Evolutionary conservation across 2,329 filamentous ascomycete genomes (phyloP).

Genomic region (Fusarium ambrosium): DNA sequence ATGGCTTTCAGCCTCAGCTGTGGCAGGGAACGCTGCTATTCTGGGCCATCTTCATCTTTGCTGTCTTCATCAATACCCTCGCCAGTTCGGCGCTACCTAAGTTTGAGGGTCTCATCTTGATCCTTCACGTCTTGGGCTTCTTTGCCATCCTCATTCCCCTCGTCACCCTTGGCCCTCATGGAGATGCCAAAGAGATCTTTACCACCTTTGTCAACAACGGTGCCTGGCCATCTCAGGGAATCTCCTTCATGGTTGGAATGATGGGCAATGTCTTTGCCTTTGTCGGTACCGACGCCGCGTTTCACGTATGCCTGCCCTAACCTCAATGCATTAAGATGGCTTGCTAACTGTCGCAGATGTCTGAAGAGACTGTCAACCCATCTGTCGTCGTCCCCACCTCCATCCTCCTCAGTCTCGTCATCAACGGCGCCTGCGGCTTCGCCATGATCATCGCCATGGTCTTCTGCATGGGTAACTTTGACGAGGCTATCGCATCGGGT

Average conservation of each 20-base stretch:
- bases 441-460: constrained; percentile 69
- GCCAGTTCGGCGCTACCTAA: constrained; percentile 61
- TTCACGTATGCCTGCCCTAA: constrained; percentile 43
- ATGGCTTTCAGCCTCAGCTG: constrained; percentile 53
- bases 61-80: constrained; percentile 65
- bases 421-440: constrained; percentile 68
- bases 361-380: constrained; percentile 63
- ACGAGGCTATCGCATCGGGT: constrained; percentile 57
- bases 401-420: constrained; percentile 61
- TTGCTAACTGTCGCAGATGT: constrained; percentile 49
- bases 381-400: constrained; percentile 64
- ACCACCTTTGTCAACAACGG: constrained; percentile 59
- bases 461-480: constrained; percentile 66
- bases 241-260: constrained; percentile 62
- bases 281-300: constrained; percentile 49
- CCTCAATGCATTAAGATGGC: rapidly evolving
- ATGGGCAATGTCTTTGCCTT: constrained; percentile 57
- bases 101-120: constrained; percentile 64
- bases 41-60: constrained; percentile 61
- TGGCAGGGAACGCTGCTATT: constrained; percentile 66
- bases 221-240: constrained; percentile 57
- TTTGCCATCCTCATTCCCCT: constrained; percentile 51
- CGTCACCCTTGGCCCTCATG: constrained; percentile 51
- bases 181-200: constrained; percentile 56
- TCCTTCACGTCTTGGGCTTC: constrained; percentile 60